Conservation (phyloP, 495 filamentous ascomycete species). For the Niebla homalea region DNA sequence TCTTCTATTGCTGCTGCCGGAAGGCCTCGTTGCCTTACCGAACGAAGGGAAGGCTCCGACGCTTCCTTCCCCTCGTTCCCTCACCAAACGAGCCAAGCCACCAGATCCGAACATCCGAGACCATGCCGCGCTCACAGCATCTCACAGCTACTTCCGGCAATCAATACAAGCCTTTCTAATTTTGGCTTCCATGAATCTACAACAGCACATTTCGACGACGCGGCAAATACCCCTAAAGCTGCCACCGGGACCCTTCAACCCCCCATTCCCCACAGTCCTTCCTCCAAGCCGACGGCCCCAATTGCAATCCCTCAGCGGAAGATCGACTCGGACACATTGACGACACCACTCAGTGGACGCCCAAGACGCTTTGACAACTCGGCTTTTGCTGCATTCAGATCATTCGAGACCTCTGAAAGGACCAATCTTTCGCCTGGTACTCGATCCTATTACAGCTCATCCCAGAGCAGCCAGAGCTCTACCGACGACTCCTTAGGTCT, state of each 20-base stretch:
- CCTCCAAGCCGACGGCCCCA: not conserved
- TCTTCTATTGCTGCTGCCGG: too few species aligned
- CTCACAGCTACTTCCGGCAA: too few species aligned
- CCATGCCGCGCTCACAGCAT: too few species aligned
- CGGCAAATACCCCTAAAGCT: not conserved
- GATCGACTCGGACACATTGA: not conserved
- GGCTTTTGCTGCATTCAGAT: not conserved
- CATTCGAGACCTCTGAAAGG: not conserved
- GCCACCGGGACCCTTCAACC: not conserved
- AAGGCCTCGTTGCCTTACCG: too few species aligned
- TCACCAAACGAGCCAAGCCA: too few species aligned
- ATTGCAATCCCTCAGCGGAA: slow-evolving; percentile 1
- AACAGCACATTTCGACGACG: too few species aligned
- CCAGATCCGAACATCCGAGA: too few species aligned
- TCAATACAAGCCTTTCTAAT: too few species aligned
- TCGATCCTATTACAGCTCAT: not conserved
- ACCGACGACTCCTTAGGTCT: not conserved
- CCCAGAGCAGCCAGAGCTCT: not conserved
- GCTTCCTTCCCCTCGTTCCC: too few species aligned
- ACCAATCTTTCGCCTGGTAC: not conserved
- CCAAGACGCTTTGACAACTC: not conserved
- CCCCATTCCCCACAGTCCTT: not conserved
- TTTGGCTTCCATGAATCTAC: too few species aligned
- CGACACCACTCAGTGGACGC: not conserved
- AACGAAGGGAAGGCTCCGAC: too few species aligned